Percentiles rank a stretch among this genome's conserved stretches.
Conservation (phyloP, 176 grass and related monocot genomes). For the Musa itinerans region DNA sequence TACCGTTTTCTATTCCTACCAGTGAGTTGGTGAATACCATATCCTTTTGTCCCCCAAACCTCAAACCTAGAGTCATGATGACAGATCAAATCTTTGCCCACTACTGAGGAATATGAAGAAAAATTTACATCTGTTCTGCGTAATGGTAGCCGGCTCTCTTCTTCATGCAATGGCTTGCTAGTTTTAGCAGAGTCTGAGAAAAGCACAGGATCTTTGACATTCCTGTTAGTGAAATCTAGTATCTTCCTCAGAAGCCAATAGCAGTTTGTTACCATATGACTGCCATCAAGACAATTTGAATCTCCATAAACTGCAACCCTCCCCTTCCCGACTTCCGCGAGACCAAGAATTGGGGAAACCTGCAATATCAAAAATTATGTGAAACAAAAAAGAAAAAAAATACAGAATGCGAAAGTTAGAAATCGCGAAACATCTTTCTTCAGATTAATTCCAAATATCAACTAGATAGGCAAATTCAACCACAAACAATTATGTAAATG, state of each 20-base stretch:
- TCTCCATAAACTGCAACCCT: conserved; percentile 82
- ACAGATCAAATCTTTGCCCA: conserved; percentile 79
- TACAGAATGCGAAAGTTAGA: background rate
- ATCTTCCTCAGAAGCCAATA: conserved; percentile 91
- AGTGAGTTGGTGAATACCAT: conserved; percentile 42
- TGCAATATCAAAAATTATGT: conserved; percentile 24
- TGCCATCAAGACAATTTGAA: conserved; percentile 96
- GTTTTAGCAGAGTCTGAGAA: conserved; percentile 64
- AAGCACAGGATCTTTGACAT: conserved; percentile 75
- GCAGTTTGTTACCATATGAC: conserved; percentile 99
- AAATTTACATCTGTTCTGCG: conserved; percentile 85
- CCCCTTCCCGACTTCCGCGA: conserved; percentile 56
- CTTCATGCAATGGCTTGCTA: conserved; percentile 45
- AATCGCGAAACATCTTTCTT: background rate
- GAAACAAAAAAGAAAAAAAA: background rate
- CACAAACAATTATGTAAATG: background rate
- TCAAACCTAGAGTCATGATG: conserved; percentile 74
- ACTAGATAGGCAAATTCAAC: background rate
- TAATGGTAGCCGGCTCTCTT: conserved; percentile 30
- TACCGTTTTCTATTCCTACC: conserved; percentile 58
- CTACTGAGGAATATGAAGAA: conserved; percentile 62
- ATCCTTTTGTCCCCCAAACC: conserved; percentile 75
- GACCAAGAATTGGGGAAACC: conserved; percentile 71
- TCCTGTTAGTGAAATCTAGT: conserved; percentile 70
- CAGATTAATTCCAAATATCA: background rate